Percentiles rank a stretch among this genome's conserved stretches.
These are phyloP conservation scores for Marchantia paleacea DNA, from an alignment of 225 moss, liverwort and hornwort genomes.

Conservation along the genomic window DNA sequence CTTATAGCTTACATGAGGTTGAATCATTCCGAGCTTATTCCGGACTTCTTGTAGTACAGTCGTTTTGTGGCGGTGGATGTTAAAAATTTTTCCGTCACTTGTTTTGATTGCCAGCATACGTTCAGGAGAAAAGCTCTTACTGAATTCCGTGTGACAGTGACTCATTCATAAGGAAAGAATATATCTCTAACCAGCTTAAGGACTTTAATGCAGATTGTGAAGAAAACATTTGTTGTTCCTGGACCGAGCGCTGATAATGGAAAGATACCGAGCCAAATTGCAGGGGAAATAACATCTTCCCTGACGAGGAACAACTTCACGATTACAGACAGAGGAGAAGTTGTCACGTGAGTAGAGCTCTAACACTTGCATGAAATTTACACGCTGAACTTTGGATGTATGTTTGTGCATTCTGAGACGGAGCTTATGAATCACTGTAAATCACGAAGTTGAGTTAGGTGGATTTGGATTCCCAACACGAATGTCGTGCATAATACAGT, in stretches of 20 bases:
- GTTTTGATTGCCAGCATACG: no score
- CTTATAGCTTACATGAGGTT: neutral
- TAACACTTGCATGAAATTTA: neutral
- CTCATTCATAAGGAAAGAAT: neutral
- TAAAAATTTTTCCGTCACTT: no score
- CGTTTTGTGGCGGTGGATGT: no score
- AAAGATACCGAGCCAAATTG: conserved; percentile 72
- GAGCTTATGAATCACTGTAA: neutral
- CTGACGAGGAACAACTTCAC: conserved; percentile 76
- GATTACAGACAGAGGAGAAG: conserved; percentile 72
- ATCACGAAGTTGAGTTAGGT: neutral
- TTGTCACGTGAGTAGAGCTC: conserved; percentile 59
- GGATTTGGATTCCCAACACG: no score
- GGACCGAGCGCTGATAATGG: conserved; percentile 58
- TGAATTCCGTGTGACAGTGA: no score
- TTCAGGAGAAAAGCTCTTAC: no score
- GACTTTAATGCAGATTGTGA: conserved; percentile 68
- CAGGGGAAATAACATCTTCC: conserved; percentile 88
- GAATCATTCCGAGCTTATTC: no score
- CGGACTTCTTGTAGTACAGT: no score
- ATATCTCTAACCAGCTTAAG: neutral
- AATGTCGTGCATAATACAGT: no score
- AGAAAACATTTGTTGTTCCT: conserved; percentile 76
- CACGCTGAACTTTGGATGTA: neutral
- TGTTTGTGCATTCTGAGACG: neutral